Evolutionary conservation across 805 yeast species (phyloP).

Genomic region (Cyberlindnera mississippiensis): DNA sequence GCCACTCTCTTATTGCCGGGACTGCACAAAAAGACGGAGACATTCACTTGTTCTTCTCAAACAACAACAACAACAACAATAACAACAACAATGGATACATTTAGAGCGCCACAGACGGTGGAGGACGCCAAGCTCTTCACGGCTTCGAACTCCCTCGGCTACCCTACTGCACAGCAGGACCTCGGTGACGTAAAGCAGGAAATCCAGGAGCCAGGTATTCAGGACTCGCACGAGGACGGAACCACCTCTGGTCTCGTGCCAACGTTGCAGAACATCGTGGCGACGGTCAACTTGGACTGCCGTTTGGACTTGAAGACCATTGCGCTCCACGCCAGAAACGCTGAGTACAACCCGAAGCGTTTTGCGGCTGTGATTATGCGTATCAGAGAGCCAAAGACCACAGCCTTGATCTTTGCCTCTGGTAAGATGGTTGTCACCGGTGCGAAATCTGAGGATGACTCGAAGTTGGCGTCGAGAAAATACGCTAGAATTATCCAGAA

Average conservation of each 20-base stretch:
- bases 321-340: constrained; percentile 97
- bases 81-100: constrained; percentile 22
- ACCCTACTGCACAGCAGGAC: constrained; percentile 28
- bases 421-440: constrained; percentile 99
- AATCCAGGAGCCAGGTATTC: constrained; percentile 7
- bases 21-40: constrained; percentile 1
- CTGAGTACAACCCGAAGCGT: constrained; percentile 97
- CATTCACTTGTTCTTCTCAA: constrained; percentile 10
- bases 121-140: constrained; percentile 30
- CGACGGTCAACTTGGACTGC: constrained; percentile 95
- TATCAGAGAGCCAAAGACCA: constrained; percentile 97
- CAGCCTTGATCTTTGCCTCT: constrained; percentile 95
- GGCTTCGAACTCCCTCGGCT: constrained; percentile 25
- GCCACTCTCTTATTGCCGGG: too few species aligned
- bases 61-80: background rate
- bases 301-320: constrained; percentile 94
- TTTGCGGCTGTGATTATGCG: constrained; percentile 99
- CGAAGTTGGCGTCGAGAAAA: constrained; percentile 96
- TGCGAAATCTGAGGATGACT: constrained; percentile 97
- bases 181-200: constrained; percentile 22
- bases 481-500: constrained; percentile 98
- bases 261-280: constrained; percentile 89
- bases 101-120: constrained; percentile 28
- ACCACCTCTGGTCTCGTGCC: constrained; percentile 96
- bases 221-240: constrained; percentile 47